Conservation (phyloP, 306 rosid genomes). For the Oxytropis ochrocephala region DNA sequence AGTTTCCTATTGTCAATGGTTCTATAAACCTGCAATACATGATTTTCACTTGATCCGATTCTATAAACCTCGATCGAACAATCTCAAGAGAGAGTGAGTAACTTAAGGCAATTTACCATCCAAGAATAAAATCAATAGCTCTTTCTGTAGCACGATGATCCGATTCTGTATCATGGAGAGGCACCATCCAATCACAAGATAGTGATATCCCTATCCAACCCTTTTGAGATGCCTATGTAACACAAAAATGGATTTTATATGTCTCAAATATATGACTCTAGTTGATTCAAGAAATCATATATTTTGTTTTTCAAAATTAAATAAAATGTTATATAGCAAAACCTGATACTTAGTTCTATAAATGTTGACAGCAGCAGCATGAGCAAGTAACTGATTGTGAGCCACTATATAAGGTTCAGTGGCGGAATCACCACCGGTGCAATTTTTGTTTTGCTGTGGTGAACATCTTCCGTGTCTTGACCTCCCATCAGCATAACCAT, state of each 20-base stretch:
- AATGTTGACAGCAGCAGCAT: slow-evolving; percentile 36
- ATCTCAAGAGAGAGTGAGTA: too few species aligned
- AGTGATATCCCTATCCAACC: slow-evolving; percentile 44
- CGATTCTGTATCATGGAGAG: slow-evolving; percentile 13
- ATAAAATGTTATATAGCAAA: not conserved
- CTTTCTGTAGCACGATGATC: slow-evolving; percentile 28
- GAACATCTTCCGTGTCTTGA: slow-evolving; percentile 36
- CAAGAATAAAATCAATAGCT: slow-evolving; percentile 39
- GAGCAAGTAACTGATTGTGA: slow-evolving; percentile 52
- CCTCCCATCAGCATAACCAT: slow-evolving; percentile 1
- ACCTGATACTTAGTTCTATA: slow-evolving; percentile 44
- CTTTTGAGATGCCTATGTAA: slow-evolving; percentile 26
- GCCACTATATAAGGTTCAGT: slow-evolving; percentile 51
- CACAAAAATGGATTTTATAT: not conserved
- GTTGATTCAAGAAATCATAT: not conserved
- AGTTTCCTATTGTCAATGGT: slow-evolving; percentile 18
- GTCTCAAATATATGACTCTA: not conserved
- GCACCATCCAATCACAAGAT: slow-evolving; percentile 27
- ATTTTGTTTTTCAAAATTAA: not conserved
- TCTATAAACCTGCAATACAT: slow-evolving; percentile 27
- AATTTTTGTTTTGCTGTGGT: slow-evolving; percentile 28
- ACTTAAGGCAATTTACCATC: slow-evolving; percentile 23
- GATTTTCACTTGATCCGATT: too few species aligned
- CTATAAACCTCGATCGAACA: too few species aligned
- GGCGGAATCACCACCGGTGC: slow-evolving; percentile 41